phyloP scores from a whole-genome alignment of 306 rosid species.

The Prinsepia uniflora region DNA sequence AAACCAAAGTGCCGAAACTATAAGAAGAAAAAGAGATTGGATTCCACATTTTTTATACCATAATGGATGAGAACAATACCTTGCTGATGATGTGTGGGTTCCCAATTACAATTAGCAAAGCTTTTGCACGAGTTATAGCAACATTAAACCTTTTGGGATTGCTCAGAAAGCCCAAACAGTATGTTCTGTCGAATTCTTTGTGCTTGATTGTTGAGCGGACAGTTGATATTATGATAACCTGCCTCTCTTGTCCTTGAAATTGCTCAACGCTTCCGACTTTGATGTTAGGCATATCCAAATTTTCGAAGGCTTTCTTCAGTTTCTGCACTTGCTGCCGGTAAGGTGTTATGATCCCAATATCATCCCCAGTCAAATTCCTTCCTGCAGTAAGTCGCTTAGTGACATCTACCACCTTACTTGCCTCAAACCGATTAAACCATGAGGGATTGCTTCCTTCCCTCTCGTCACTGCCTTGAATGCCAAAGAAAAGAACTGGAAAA shows the following conservation, averaged over 20 bases:
- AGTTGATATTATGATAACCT: constrained; percentile 82
- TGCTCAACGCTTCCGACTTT: constrained; percentile 97
- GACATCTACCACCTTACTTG: constrained; percentile 70
- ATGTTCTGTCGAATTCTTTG: constrained; percentile 71
- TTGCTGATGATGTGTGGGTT: constrained; percentile 82
- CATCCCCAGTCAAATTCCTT: constrained; percentile 49
- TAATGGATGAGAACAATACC: constrained; percentile 45
- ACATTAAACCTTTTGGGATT: constrained; percentile 87
- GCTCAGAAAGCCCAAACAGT: constrained; percentile 89
- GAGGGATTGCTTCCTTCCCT: constrained; percentile 96
- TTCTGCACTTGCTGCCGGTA: constrained; percentile 87
- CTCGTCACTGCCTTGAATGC: constrained; percentile 98
- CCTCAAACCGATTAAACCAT: constrained; percentile 96
- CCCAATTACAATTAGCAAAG: constrained; percentile 77
- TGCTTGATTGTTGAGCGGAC: constrained; percentile 94
- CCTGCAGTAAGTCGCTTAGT: constrained; percentile 40
- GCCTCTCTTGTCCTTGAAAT: constrained; percentile 87
- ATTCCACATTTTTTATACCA: neutral
- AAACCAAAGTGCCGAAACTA: constrained; percentile 10
- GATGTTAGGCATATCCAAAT: constrained; percentile 45
- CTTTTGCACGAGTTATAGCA: constrained; percentile 87
- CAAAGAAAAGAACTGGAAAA: constrained; percentile 79
- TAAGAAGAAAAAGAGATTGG: neutral
- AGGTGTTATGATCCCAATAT: constrained; percentile 89
- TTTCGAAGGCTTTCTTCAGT: constrained; percentile 63